Conservation (phyloP, 2,329 filamentous ascomycete genomes). For the Neophaeococcomyces mojaviensis region DNA sequence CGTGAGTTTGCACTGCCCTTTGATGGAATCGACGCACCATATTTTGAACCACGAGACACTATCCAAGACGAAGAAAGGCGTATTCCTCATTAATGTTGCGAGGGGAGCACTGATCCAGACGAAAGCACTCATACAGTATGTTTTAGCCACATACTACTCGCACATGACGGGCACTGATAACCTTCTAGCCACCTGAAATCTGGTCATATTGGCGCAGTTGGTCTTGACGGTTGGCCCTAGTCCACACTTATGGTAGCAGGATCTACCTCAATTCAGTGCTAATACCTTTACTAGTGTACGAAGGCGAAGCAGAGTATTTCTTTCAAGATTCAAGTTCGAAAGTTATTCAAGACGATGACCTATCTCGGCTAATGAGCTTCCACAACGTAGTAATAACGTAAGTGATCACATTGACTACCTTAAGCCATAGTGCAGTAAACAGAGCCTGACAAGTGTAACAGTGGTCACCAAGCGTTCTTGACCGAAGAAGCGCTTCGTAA, state of each 20-base stretch:
- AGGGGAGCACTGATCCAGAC: constrained; percentile 58
- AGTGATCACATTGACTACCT: neutral
- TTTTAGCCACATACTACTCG: neutral
- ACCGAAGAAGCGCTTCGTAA: constrained; percentile 58
- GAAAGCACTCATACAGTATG: constrained; percentile 44
- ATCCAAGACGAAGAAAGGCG: constrained; percentile 49
- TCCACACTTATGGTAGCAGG: neutral
- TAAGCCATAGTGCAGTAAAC: neutral
- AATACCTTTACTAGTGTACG: constrained; percentile 43
- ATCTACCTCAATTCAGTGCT: neutral
- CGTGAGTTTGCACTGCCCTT: constrained; percentile 58
- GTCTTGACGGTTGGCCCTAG: constrained; percentile 45
- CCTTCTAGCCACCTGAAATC: constrained; percentile 46
- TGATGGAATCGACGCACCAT: constrained; percentile 52
- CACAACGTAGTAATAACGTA: constrained; percentile 53
- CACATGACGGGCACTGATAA: neutral
- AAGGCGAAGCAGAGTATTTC: constrained; percentile 53
- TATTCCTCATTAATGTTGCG: constrained; percentile 59
- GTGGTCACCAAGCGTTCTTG: constrained; percentile 64
- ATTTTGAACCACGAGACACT: constrained; percentile 52
- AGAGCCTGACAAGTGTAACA: constrained; percentile 23
- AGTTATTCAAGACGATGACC: constrained; percentile 59
- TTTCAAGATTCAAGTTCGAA: constrained; percentile 58
- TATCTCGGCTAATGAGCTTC: constrained; percentile 61
- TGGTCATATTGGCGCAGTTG: constrained; percentile 53